Conservation (phyloP, 2,329 filamentous ascomycete species). For the Monilinia fructicola region DNA sequence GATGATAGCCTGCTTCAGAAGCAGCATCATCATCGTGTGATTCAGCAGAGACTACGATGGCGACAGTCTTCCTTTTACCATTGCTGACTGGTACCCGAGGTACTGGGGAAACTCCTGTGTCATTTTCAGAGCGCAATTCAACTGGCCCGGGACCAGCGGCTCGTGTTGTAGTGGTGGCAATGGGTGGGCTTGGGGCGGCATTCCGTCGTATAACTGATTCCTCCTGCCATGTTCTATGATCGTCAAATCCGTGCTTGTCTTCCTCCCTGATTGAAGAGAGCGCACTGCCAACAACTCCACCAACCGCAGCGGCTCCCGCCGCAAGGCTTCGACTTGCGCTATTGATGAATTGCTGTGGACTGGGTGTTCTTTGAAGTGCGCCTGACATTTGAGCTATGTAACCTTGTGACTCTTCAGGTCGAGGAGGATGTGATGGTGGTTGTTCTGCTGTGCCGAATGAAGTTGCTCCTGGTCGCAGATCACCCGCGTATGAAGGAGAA, state of each 20-base stretch:
- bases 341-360: conserved; percentile 85
- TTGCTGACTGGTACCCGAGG: conserved; percentile 29
- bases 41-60: conserved; percentile 83
- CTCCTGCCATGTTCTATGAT: conserved; percentile 90
- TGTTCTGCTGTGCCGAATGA: conserved; percentile 46
- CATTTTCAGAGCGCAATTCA: conserved; percentile 33
- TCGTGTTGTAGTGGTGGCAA: conserved; percentile 37
- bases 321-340: conserved; percentile 77
- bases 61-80: conserved; percentile 70
- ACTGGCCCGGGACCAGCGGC: conserved; percentile 28
- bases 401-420: conserved; percentile 51
- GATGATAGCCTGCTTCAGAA: conserved; percentile 60
- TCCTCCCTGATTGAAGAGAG: conserved; percentile 82
- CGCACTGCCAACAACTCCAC: conserved; percentile 78
- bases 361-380: conserved; percentile 77
- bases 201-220: conserved; percentile 71
- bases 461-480: conserved; percentile 43
- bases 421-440: conserved; percentile 32
- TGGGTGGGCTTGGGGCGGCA: conserved; percentile 41
- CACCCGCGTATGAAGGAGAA: conserved; percentile 45
- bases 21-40: conserved; percentile 57
- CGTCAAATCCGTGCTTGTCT: conserved; percentile 74
- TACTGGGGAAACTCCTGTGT: conserved; percentile 37
- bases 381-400: conserved; percentile 78
- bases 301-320: conserved; percentile 79